Evolutionary conservation across 1,284 basidiomycete genomes (phyloP).

Genomic region (Grifola frondosa): DNA sequence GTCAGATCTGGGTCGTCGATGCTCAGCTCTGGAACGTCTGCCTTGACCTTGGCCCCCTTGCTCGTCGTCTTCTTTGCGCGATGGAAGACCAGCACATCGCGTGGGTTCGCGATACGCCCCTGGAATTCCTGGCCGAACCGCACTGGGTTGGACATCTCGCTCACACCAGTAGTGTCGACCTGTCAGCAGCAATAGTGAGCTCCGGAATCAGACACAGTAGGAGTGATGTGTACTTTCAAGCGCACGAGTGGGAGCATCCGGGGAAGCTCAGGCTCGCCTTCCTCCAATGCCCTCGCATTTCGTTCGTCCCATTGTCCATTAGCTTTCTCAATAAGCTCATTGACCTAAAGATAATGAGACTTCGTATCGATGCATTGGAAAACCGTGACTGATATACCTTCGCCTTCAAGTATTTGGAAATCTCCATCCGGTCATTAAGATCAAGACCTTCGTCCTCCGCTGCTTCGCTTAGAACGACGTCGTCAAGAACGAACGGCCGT

Average conservation of each 20-base stretch:
- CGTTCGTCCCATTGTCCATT: slow-evolving; percentile 78
- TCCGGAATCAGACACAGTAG: not conserved
- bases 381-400: slow-evolving; percentile 48
- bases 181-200: slow-evolving; percentile 26
- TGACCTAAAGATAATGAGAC: slow-evolving; percentile 57
- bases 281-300: slow-evolving; percentile 60
- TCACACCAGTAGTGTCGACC: slow-evolving; percentile 90
- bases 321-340: slow-evolving; percentile 77
- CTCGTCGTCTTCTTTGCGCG: slow-evolving; percentile 68
- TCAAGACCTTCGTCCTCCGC: slow-evolving; percentile 77
- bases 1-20: slow-evolving; percentile 72
- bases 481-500: slow-evolving; percentile 92
- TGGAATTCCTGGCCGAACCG: slow-evolving; percentile 96
- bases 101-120: slow-evolving; percentile 90
- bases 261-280: slow-evolving; percentile 67
- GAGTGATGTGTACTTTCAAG: slow-evolving; percentile 57
- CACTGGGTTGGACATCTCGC: slow-evolving; percentile 91
- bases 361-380: not conserved
- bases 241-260: slow-evolving; percentile 88
- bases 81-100: slow-evolving; percentile 90
- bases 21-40: slow-evolving; percentile 71
- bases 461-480: slow-evolving; percentile 72
- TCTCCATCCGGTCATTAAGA: slow-evolving; percentile 76
- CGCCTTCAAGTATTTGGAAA: slow-evolving; percentile 76
- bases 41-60: slow-evolving; percentile 50